Evolutionary conservation across 169 alveolate genomes (phyloP), one percentile per base, ranked within the genome.

Genomic region (Eimeria zaria): DNA sequence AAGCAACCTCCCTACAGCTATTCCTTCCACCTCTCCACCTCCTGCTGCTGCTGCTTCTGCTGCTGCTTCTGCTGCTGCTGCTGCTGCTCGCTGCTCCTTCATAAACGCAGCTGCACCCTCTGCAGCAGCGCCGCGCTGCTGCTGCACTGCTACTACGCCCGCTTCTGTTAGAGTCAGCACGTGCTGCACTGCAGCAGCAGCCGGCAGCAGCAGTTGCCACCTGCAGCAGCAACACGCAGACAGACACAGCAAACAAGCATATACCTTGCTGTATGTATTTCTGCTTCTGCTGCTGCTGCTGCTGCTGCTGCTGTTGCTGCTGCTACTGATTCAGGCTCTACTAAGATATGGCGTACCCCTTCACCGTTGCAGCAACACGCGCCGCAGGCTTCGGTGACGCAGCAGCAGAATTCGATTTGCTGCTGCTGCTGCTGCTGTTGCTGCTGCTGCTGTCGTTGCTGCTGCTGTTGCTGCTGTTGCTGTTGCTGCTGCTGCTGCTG

Each of bases 161-260:
- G 39, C 92, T 84, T 84, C 92, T 9, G 92, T 39, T 8, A 84
- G 6, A 30, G 80, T 27, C 33, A 84, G 60, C 92, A 60, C 92
- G 55, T 84, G 92, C 92, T 55, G 92, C 92, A 84, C 92, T 39
- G 36, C 53, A 18, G 92, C 92, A 30, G 30, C 20, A 11, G 78
- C 58, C 51, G 92, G 92, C 78, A 84, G 92, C 92, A 84, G 78
- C 92, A 16, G 74, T 80, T 84, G 80, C 92, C 74, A 84, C 92
- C 92, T 84, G 80, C 92, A 84, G 92, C 78, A 84, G 80, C 87
- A 76, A 81, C 73, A 48, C 89, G 30, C 67, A 74, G 27, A 53
- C 90, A 24, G 90, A 48, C 16, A n/a, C 39, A 33, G 60, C 76
- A 30, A 9, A 55, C 30, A 14, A n/a, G n/a, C n/a, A n/a, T n/a